Base-by-base conservation (phyloP, 225 moss, liverwort and hornwort species). In the Pseudoscleropodium purum region DNA sequence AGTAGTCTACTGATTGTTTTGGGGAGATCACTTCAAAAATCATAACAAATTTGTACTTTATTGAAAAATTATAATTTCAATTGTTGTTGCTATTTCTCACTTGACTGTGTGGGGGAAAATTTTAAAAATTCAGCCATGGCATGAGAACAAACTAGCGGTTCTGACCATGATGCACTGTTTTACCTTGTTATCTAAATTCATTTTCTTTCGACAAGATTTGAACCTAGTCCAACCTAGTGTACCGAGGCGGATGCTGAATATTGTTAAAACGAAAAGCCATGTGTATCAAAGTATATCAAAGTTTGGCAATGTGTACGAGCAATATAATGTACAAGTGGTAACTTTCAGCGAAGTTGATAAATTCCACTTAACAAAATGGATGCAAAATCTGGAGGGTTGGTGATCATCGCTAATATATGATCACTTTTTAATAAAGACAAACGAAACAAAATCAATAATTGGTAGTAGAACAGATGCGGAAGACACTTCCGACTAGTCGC, bases 201-300 rank as follows among this genome's bases (percentile, higher is more conserved):
- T 34, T 21, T n/a, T n/a, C n/a, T n/a, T n/a, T 33, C 19, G 21
- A 34, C 34, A 8, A 51, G 0, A 8, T 7, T 30, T 3, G 1
- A 30, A 2, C 6, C 47, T 30, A 10, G 3, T 18, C 18, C 45
- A 17, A 18, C 1, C 2, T 2, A 23, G 1, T 1, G 4, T 7
- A 14, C 2, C 3, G 5, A 72, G 1, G 24, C 3, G 15, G 15
- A 72, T 3, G 15, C 26, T 7, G 15, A 9, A 15, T 7, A 8
- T 15, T 26, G 5, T 15, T 23, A 18, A 34, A 19, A 23, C 47
- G 8, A 6, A 29, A 18, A 16, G 3, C 16, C 3, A 6, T 18
- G 3, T 21, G 8, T 3, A 34, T 0, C 3, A 36, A 0, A 56
- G 3, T 21, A 5, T 3, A 34, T 0, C 3, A 36, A 0, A 56